phyloP scores from a whole-genome alignment of 108 stramenopile genomes.

The Pelagomonas calceolata region DNA sequence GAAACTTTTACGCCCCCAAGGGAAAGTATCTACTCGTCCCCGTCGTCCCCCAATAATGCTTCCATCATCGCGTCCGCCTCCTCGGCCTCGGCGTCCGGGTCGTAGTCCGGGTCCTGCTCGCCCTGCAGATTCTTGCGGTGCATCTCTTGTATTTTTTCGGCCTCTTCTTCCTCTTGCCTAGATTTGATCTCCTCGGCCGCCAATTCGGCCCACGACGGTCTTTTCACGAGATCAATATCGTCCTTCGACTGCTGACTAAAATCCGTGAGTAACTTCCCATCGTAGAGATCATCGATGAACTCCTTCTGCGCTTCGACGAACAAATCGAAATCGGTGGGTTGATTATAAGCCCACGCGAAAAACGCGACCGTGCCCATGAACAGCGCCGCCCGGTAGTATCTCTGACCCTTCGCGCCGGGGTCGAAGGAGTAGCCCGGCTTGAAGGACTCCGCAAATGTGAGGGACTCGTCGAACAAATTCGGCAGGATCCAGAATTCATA shows the following conservation, averaged over 20 bases:
- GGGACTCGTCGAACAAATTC: constrained; percentile 88
- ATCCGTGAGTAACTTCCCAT: constrained; percentile 88
- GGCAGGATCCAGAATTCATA: constrained; percentile 94
- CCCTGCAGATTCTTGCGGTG: neutral
- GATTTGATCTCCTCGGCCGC: constrained; percentile 43
- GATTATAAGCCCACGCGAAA: constrained; percentile 91
- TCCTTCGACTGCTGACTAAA: constrained; percentile 88
- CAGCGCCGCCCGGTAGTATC: constrained; percentile 76
- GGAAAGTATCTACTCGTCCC: neutral
- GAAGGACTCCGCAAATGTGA: constrained; percentile 89
- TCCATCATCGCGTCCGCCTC: constrained; percentile 4
- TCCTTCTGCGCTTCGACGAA: constrained; percentile 90
- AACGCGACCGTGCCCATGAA: constrained; percentile 81
- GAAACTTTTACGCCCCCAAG: too few relatives aligned
- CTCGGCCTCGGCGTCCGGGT: constrained; percentile 14
- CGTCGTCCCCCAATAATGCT: neutral
- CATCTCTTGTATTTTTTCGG: neutral
- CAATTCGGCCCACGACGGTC: neutral
- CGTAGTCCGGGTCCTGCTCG: neutral
- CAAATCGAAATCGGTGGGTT: constrained; percentile 97
- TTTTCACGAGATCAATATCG: constrained; percentile 89
- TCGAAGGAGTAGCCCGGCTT: constrained; percentile 78
- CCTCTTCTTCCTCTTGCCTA: constrained; percentile 34
- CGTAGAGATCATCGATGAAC: constrained; percentile 94
- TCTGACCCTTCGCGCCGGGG: constrained; percentile 68